These are phyloP conservation scores for Binderoboletus segoi DNA, from an alignment of 1,284 basidiomycete species.

Conservation along the genomic window DNA sequence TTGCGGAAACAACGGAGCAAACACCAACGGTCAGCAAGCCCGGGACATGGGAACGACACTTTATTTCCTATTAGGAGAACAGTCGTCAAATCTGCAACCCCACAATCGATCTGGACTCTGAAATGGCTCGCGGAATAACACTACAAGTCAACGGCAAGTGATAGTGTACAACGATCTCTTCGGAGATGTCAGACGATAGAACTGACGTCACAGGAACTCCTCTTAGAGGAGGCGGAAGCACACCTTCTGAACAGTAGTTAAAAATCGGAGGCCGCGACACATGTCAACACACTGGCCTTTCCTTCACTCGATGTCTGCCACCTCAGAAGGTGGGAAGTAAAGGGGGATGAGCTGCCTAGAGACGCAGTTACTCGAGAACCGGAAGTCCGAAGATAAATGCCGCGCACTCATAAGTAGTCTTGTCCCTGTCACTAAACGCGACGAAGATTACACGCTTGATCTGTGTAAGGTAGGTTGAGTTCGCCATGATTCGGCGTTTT, in stretches of 20 bases:
- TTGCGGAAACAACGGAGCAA: too few relatives aligned
- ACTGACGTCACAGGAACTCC: neutral
- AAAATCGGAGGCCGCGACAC: neutral
- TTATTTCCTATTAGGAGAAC: too few relatives aligned
- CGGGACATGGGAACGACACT: too few relatives aligned
- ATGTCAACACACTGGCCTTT: neutral
- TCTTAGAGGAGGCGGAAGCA: neutral
- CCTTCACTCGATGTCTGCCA: neutral
- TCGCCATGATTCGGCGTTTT: neutral
- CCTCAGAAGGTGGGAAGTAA: conserved; percentile 48
- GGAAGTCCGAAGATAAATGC: neutral
- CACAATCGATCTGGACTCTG: too few relatives aligned
- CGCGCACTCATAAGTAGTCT: conserved; percentile 63
- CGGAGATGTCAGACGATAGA: neutral
- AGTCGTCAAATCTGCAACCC: too few relatives aligned
- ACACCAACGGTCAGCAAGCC: too few relatives aligned
- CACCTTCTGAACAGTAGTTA: neutral
- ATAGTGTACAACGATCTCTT: too few relatives aligned
- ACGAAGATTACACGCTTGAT: conserved; percentile 75
- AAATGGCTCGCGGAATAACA: too few relatives aligned
- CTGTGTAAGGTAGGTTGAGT: conserved; percentile 47
- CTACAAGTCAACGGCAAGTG: too few relatives aligned
- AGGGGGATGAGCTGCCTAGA: conserved; percentile 57
- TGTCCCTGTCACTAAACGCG: conserved; percentile 68
- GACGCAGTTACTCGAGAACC: neutral